Conservation (phyloP, 768 basidiomycete genomes). For the Rickenella mellea region DNA sequence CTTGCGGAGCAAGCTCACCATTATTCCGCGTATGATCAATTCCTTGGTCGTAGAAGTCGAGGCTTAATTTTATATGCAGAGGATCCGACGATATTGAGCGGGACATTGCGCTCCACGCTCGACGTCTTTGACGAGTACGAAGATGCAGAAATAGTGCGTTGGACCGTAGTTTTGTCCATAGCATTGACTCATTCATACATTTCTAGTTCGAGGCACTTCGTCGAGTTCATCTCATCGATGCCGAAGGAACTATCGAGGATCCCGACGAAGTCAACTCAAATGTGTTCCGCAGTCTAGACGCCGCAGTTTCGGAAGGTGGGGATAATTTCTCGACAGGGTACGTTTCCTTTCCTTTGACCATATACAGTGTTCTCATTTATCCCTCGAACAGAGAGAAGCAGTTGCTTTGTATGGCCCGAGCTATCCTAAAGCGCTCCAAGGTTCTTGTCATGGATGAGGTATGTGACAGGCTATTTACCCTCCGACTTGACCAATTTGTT, state of each 20-base stretch:
- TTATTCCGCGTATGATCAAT: slow-evolving; percentile 55
- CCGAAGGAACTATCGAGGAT: slow-evolving; percentile 35
- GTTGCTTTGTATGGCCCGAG: slow-evolving; percentile 82
- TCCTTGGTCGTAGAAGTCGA: not conserved
- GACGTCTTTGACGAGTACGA: slow-evolving; percentile 85
- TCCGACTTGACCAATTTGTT: not conserved
- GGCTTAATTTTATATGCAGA: slow-evolving; percentile 31
- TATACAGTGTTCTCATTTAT: not conserved
- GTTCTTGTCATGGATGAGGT: slow-evolving; percentile 83
- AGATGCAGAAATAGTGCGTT: slow-evolving; percentile 68
- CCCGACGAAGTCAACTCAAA: slow-evolving; percentile 53
- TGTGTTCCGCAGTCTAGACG: slow-evolving; percentile 69
- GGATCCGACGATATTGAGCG: slow-evolving; percentile 84
- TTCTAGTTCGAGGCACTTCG: slow-evolving; percentile 72
- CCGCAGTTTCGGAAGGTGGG: slow-evolving; percentile 69
- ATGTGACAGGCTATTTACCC: slow-evolving; percentile 9
- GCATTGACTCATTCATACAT: not conserved
- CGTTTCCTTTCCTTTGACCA: slow-evolving; percentile 10
- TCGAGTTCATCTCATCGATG: slow-evolving; percentile 70
- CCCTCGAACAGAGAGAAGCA: slow-evolving; percentile 54
- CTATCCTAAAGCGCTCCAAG: slow-evolving; percentile 70
- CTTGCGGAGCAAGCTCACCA: slow-evolving; percentile 66
- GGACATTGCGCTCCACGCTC: slow-evolving; percentile 68
- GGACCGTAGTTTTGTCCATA: not conserved
- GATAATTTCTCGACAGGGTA: slow-evolving; percentile 87